Conservation (phyloP, 345 rosid genomes). For the Balakata baccata region DNA sequence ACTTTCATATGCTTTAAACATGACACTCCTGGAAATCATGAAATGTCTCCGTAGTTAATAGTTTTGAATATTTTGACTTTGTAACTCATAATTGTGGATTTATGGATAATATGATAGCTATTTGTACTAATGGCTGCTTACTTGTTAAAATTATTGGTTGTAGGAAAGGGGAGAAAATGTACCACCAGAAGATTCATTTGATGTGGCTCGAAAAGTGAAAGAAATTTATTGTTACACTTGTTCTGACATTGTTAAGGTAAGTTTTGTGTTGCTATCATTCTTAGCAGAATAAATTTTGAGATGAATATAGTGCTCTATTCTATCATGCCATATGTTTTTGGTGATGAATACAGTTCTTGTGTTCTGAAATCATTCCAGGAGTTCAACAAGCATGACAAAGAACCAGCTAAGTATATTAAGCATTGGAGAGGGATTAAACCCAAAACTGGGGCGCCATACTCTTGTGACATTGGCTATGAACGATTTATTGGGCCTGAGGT, state of each 20-base stretch:
- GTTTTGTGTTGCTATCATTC: constrained; percentile 13
- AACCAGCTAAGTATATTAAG: constrained; percentile 80
- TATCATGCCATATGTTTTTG: not conserved
- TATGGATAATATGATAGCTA: constrained; percentile 3
- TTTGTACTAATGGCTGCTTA: constrained; percentile 16
- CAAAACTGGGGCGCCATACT: constrained; percentile 94
- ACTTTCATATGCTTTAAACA: not conserved
- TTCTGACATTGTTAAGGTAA: constrained; percentile 95
- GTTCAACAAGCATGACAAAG: constrained; percentile 94
- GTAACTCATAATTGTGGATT: not conserved
- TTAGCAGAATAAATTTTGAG: constrained; percentile 17
- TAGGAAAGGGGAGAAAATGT: constrained; percentile 98
- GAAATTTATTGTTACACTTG: constrained; percentile 87
- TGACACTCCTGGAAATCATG: not conserved
- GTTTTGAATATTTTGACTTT: not conserved
- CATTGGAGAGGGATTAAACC: constrained; percentile 94
- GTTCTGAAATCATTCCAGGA: constrained; percentile 52
- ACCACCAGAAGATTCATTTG: constrained; percentile 95
- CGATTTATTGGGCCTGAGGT: constrained; percentile 99
- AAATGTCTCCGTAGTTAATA: not conserved
- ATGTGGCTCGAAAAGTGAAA: constrained; percentile 92
- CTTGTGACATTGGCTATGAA: constrained; percentile 95
- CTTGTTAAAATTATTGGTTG: constrained; percentile 28
- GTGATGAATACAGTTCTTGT: not conserved
- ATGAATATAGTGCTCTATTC: not conserved